Conservation (phyloP, 2,329 filamentous ascomycete species). For the Colletotrichum sp. region DNA sequence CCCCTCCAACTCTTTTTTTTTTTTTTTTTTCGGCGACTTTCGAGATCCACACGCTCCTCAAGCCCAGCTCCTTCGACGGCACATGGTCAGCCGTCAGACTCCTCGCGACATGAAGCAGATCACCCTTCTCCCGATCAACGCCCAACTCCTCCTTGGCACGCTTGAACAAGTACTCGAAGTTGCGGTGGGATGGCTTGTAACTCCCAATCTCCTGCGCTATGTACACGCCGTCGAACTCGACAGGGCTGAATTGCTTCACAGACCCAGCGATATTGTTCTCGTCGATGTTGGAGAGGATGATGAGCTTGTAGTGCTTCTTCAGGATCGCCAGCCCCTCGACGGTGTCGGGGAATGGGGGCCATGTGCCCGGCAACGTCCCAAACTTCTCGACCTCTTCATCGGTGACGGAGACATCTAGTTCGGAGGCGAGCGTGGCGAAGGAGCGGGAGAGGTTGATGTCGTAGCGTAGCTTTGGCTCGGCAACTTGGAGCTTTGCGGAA, state of each 20-base stretch:
- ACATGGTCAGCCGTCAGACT: slow-evolving; percentile 71
- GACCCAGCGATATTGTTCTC: slow-evolving; percentile 33
- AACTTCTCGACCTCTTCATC: slow-evolving; percentile 50
- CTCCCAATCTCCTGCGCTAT: slow-evolving; percentile 74
- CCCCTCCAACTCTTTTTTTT: too few relatives aligned
- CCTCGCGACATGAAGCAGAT: slow-evolving; percentile 72
- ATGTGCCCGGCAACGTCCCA: slow-evolving; percentile 54
- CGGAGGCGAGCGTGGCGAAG: slow-evolving; percentile 48
- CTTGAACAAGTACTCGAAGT: slow-evolving; percentile 70
- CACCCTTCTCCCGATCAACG: slow-evolving; percentile 48
- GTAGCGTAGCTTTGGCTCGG: slow-evolving; percentile 61
- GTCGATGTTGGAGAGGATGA: slow-evolving; percentile 67
- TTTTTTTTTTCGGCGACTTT: too few relatives aligned
- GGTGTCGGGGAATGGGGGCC: slow-evolving; percentile 64
- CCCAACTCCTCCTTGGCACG: slow-evolving; percentile 59
- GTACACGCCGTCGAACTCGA: slow-evolving; percentile 65
- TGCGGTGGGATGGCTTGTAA: slow-evolving; percentile 70
- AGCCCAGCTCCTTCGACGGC: slow-evolving; percentile 63
- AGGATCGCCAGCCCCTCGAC: slow-evolving; percentile 56
- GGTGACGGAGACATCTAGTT: slow-evolving; percentile 39
- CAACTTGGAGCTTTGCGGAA: slow-evolving; percentile 55
- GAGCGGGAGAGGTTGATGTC: slow-evolving; percentile 55
- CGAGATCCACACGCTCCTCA: slow-evolving; percentile 71
- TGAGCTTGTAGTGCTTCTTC: slow-evolving; percentile 57
- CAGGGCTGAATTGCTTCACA: slow-evolving; percentile 45